Conservation (phyloP, 1,284 basidiomycete species). For the Sphaerobolus stellatus region DNA sequence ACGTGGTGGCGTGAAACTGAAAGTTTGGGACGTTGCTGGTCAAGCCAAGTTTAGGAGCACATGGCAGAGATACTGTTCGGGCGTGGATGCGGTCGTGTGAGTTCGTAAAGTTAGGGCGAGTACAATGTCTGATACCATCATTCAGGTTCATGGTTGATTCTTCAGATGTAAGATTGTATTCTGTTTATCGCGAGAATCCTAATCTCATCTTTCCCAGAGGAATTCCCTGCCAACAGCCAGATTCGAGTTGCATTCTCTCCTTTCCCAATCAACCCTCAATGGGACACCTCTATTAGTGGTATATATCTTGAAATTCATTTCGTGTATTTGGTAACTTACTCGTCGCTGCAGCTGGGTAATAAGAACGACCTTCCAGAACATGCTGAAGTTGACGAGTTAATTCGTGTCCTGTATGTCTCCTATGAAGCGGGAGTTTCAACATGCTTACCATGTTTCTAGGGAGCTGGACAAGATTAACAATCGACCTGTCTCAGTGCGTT, state of each 20-base stretch:
- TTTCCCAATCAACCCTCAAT: conserved; percentile 69
- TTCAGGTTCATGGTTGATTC: conserved; percentile 90
- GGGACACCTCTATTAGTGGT: conserved; percentile 89
- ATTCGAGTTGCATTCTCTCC: conserved; percentile 87
- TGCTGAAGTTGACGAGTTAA: conserved; percentile 83
- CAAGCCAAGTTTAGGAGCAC: conserved; percentile 90
- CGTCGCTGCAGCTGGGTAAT: conserved; percentile 73
- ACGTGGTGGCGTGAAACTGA: conserved; percentile 88
- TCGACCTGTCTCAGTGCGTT: conserved; percentile 79
- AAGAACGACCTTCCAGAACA: conserved; percentile 90
- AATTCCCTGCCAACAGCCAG: conserved; percentile 84
- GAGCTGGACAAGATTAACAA: conserved; percentile 82
- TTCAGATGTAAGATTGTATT: conserved; percentile 61
- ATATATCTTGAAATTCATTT: conserved; percentile 25
- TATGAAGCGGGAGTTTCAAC: background rate
- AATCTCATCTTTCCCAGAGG: conserved; percentile 40
- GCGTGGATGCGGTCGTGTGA: conserved; percentile 92
- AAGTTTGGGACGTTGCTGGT: conserved; percentile 94
- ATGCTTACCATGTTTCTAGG: conserved; percentile 36
- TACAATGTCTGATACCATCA: conserved; percentile 14
- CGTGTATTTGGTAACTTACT: background rate
- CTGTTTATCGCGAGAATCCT: background rate
- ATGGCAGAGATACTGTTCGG: conserved; percentile 96
- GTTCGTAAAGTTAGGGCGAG: conserved; percentile 33
- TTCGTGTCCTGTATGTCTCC: conserved; percentile 70